phyloP scores from a whole-genome alignment of 371 early-diverging fungal genomes.

The Mortierella sp. region DNA sequence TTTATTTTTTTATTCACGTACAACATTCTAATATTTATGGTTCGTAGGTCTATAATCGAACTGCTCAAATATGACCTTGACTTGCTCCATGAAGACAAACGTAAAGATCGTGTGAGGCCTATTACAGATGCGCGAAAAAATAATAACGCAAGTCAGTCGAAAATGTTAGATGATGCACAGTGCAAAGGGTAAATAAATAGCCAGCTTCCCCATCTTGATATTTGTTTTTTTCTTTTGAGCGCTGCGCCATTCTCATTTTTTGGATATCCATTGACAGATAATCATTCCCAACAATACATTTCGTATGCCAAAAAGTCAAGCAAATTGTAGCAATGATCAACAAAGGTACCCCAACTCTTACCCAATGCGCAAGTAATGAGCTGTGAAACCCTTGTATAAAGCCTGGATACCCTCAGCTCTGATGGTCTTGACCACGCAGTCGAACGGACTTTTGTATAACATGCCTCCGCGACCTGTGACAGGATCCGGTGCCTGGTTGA shows the following conservation, averaged over 20 bases:
- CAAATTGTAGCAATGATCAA: not conserved
- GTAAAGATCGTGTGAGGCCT: slow-evolving; percentile 95
- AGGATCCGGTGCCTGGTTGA: slow-evolving; percentile 87
- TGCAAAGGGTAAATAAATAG: not conserved
- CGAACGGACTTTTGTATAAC: slow-evolving; percentile 82
- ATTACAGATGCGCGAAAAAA: slow-evolving; percentile 26
- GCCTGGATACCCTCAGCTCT: slow-evolving; percentile 86
- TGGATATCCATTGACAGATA: no score
- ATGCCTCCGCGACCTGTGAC: slow-evolving; percentile 67
- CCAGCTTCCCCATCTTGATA: no score
- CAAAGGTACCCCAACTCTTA: slow-evolving; percentile 45
- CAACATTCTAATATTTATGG: no score
- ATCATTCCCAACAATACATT: not conserved
- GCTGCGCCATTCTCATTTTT: no score
- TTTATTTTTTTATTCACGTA: no score
- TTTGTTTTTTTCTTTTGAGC: no score
- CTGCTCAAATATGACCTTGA: slow-evolving; percentile 49
- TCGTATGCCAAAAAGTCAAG: not conserved
- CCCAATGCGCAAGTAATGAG: slow-evolving; percentile 96
- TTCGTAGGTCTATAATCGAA: no score
- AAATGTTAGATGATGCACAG: no score
- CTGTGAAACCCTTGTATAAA: slow-evolving; percentile 92
- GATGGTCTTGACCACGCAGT: slow-evolving; percentile 89
- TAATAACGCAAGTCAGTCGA: no score
- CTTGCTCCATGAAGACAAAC: slow-evolving; percentile 92